Evolutionary conservation across 2,329 filamentous ascomycete species (phyloP).

Genomic region (Hypoxylon sp.): DNA sequence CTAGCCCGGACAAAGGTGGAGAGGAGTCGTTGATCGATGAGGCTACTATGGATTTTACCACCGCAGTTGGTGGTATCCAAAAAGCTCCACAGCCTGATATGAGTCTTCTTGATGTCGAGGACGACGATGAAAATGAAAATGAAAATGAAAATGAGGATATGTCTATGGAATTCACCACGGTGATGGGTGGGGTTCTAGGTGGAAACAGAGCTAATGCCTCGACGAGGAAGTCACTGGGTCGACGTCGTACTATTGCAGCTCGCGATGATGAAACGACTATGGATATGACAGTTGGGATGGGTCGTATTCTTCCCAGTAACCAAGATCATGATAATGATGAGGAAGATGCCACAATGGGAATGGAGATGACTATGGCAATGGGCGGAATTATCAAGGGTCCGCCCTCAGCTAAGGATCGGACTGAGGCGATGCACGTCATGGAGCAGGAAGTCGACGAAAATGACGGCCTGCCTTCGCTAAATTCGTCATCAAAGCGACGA

Average conservation of each 20-base stretch:
- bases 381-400: slow-evolving; percentile 69
- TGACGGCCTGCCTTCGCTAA: slow-evolving; percentile 57
- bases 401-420: slow-evolving; percentile 55
- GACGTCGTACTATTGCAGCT: slow-evolving; percentile 43
- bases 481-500: slow-evolving; percentile 53
- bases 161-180: slow-evolving; percentile 82
- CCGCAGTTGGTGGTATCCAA: slow-evolving; percentile 78
- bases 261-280: slow-evolving; percentile 66
- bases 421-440: slow-evolving; percentile 67
- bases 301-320: slow-evolving; percentile 62
- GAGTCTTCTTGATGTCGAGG: slow-evolving; percentile 48
- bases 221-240: slow-evolving; percentile 47
- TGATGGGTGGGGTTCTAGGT: slow-evolving; percentile 67
- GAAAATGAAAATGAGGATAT: slow-evolving; percentile 72
- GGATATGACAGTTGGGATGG: slow-evolving; percentile 73
- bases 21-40: slow-evolving; percentile 64
- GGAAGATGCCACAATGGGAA: slow-evolving; percentile 63
- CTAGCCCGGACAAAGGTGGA: slow-evolving; percentile 45
- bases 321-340: slow-evolving; percentile 52
- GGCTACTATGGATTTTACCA: slow-evolving; percentile 88
- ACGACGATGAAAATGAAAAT: slow-evolving; percentile 59
- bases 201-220: slow-evolving; percentile 44
- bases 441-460: slow-evolving; percentile 67
- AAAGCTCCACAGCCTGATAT: slow-evolving; percentile 48
- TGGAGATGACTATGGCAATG: slow-evolving; percentile 75